Percentiles rank a stretch among this genome's conserved stretches.
Conservation (phyloP, 345 rosid species). For the Populus deltoides region DNA sequence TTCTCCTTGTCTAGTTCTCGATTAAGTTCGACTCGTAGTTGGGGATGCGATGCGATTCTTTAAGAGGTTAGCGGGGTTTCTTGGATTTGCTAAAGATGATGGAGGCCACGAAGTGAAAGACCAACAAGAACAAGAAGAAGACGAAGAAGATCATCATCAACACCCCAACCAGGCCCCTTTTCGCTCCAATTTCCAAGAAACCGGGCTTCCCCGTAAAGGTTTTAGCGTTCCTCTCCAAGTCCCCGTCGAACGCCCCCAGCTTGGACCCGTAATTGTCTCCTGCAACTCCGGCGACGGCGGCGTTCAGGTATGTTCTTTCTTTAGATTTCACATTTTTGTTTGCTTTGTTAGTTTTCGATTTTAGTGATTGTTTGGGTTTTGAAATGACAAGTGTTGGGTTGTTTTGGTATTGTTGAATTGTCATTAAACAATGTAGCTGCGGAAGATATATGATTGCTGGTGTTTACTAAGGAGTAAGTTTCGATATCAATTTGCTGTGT, state of each 20-base stretch:
- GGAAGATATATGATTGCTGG: not conserved
- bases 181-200: slow-evolving; percentile 47
- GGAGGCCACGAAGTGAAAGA: slow-evolving; percentile 44
- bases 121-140: slow-evolving; percentile 34
- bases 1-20: not conserved
- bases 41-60: slow-evolving; percentile 66
- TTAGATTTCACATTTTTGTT: not conserved
- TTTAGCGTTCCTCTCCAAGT: slow-evolving; percentile 84
- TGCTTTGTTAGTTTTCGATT: not conserved
- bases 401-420: not conserved
- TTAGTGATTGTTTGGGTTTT: not conserved
- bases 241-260: slow-evolving; percentile 61
- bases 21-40: not conserved
- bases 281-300: slow-evolving; percentile 78
- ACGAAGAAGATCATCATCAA: slow-evolving; percentile 3
- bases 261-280: slow-evolving; percentile 61
- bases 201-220: slow-evolving; percentile 75
- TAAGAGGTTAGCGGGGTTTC: slow-evolving; percentile 73
- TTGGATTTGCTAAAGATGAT: slow-evolving; percentile 71
- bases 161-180: slow-evolving; percentile 9
- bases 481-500: not conserved
- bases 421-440: not conserved
- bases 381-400: not conserved
- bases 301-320: slow-evolving; percentile 58
- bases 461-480: not conserved